phyloP scores from a whole-genome alignment of 805 yeast species.

The Brettanomyces anomalus region DNA sequence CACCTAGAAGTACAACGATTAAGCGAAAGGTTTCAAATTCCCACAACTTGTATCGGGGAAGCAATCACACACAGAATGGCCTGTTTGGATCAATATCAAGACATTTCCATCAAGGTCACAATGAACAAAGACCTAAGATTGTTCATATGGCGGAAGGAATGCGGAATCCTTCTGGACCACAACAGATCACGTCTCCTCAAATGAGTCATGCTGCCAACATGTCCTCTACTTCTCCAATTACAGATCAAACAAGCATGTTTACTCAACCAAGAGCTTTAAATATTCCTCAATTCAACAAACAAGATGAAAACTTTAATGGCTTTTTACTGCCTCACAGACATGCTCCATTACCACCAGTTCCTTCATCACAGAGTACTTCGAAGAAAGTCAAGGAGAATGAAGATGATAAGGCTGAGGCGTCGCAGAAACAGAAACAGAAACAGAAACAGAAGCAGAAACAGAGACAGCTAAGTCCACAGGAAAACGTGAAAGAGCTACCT shows the following conservation, averaged over 20 bases:
- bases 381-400: too few relatives aligned
- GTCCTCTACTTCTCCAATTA: background rate
- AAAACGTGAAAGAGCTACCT: background rate
- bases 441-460: background rate
- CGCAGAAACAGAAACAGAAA: background rate
- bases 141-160: conserved; percentile 18
- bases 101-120: conserved; percentile 13
- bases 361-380: conserved; percentile 4
- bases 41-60: background rate
- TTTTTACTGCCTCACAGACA: background rate
- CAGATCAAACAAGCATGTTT: too few relatives aligned
- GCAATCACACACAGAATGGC: conserved; percentile 14
- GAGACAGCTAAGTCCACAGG: background rate
- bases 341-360: conserved; percentile 3
- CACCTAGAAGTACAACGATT: conserved; percentile 3
- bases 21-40: background rate
- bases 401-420: too few relatives aligned
- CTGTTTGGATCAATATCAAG: conserved; percentile 22
- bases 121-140: conserved; percentile 13
- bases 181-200: conserved; percentile 12
- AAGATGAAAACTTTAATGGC: background rate
- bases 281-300: background rate
- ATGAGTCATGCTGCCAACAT: conserved; percentile 3
- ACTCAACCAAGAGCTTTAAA: too few relatives aligned
- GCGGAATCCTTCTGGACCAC: conserved; percentile 12